Conservation (phyloP, 176 grass and related monocot genomes). For the Chloris gayana region DNA sequence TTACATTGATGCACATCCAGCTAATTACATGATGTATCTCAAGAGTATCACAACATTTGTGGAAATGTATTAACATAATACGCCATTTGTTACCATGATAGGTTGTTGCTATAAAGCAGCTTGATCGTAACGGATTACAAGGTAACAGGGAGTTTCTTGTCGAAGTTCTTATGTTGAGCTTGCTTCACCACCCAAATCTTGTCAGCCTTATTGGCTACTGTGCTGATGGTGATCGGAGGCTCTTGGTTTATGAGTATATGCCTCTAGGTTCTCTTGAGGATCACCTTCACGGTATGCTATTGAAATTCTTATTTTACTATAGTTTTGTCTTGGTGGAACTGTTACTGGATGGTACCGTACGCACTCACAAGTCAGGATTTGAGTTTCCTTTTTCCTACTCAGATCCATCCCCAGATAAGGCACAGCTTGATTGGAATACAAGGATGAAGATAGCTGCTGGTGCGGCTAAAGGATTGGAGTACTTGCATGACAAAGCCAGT, state of each 20-base stretch:
- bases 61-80: conserved; percentile 13
- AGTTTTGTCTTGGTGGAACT: not conserved
- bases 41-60: not conserved
- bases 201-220: conserved; percentile 67
- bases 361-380: not conserved
- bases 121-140: conserved; percentile 67
- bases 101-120: conserved; percentile 73
- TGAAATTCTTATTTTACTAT: not conserved
- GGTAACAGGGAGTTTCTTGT: conserved; percentile 66
- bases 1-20: conserved; percentile 3
- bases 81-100: conserved; percentile 4
- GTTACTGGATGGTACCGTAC: not conserved
- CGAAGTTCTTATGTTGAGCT: conserved; percentile 61
- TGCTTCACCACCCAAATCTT: conserved; percentile 68
- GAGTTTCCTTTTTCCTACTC: conserved; percentile 24
- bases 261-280: conserved; percentile 62
- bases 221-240: conserved; percentile 65
- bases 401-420: conserved; percentile 48
- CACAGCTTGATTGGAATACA: conserved; percentile 71
- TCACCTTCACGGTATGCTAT: conserved; percentile 56
- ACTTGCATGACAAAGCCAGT: conserved; percentile 61
- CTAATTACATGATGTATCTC: not conserved
- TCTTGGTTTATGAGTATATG: conserved; percentile 73
- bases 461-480: conserved; percentile 68
- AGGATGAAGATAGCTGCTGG: conserved; percentile 95